Evolutionary conservation across 192 early-diverging fungal genomes (phyloP).

Genomic region (Backusella macrospora): DNA sequence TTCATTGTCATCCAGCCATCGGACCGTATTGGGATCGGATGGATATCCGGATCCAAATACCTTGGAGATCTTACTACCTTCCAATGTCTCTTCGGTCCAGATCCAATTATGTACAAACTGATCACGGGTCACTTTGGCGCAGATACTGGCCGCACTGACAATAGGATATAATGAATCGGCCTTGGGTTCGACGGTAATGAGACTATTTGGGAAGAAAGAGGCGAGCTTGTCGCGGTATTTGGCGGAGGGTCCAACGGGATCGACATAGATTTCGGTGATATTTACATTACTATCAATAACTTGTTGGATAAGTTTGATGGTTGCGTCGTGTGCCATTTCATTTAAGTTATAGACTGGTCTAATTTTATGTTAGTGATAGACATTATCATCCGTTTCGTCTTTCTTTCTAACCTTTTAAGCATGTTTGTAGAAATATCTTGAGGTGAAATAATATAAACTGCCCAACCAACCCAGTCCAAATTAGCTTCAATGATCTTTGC

Average conservation of each 20-base stretch:
- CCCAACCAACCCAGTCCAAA: slow-evolving; percentile 80
- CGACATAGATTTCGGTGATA: slow-evolving; percentile 83
- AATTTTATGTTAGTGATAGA: background rate
- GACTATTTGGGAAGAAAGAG: slow-evolving; percentile 72
- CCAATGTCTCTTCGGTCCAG: slow-evolving; percentile 59
- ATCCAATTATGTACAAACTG: slow-evolving; percentile 63
- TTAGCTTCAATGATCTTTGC: slow-evolving; percentile 64
- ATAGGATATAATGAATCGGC: slow-evolving; percentile 93
- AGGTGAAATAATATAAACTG: slow-evolving; percentile 80
- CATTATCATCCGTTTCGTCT: background rate
- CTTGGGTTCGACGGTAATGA: slow-evolving; percentile 89
- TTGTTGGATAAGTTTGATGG: slow-evolving; percentile 79
- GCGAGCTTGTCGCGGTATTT: slow-evolving; percentile 83
- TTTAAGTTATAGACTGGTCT: slow-evolving; percentile 92
- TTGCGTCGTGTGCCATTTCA: slow-evolving; percentile 90
- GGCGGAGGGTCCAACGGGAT: slow-evolving; percentile 92
- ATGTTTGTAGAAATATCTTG: slow-evolving; percentile 92
- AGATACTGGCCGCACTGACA: slow-evolving; percentile 95
- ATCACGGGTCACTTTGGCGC: slow-evolving; percentile 91
- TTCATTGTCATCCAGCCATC: slow-evolving; percentile 79
- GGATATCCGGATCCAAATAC: slow-evolving; percentile 93
- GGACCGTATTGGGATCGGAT: slow-evolving; percentile 86
- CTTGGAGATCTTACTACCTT: slow-evolving; percentile 49
- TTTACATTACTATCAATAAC: slow-evolving; percentile 65
- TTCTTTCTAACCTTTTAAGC: slow-evolving; percentile 65